Evolutionary conservation across 1,284 basidiomycete genomes (phyloP).

Genomic region (Sporisorium sorghi): DNA sequence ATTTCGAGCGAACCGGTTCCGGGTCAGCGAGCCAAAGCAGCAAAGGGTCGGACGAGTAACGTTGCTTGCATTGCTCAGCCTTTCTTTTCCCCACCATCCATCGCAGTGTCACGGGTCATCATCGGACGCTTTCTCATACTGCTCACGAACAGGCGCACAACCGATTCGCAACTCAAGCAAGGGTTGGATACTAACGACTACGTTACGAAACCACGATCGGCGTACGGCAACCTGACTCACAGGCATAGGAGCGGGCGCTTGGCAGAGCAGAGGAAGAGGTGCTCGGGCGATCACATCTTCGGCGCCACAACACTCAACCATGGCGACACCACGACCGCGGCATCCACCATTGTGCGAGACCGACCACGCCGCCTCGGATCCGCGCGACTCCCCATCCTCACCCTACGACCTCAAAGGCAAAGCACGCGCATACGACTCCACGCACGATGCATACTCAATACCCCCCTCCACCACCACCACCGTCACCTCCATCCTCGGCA

Average conservation of each 20-base stretch:
- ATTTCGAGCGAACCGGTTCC: constrained; percentile 11
- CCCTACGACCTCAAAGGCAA: constrained; percentile 34
- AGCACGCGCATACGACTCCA: constrained; percentile 27
- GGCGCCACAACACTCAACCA: no score
- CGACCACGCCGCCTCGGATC: constrained; percentile 42
- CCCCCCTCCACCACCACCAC: background rate
- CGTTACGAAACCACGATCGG: background rate
- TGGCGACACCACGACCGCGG: constrained; percentile 34
- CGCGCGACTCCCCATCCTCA: constrained; percentile 15
- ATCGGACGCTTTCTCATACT: no score
- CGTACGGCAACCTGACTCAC: no score
- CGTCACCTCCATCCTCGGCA: constrained; percentile 30
- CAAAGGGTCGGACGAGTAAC: constrained; percentile 7
- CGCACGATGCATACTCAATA: constrained; percentile 31
- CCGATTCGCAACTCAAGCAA: background rate
- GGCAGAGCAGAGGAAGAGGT: background rate
- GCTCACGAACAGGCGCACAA: background rate
- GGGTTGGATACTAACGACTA: background rate
- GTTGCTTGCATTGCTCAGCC: constrained; percentile 11
- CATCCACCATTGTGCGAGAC: constrained; percentile 55
- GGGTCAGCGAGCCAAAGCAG: constrained; percentile 4
- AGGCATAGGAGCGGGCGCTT: background rate
- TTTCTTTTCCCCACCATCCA: background rate
- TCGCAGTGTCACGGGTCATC: background rate
- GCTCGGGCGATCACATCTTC: background rate